Evolutionary conservation across 1,139 yeast species (phyloP).

Genomic region (Scheffersomyces cryptocercus): DNA sequence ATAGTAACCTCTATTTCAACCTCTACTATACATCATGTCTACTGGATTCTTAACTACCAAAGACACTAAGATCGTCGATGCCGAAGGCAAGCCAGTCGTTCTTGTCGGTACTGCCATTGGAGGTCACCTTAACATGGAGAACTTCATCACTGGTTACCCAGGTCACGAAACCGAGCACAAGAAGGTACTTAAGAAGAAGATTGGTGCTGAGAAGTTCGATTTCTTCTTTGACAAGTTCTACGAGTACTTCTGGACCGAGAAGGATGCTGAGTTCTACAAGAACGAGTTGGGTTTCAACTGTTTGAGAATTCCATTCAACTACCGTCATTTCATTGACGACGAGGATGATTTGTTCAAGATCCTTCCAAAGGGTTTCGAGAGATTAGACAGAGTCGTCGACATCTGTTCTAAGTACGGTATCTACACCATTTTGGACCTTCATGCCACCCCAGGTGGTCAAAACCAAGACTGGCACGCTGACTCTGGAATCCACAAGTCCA

Average conservation of each 20-base stretch:
- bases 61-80: constrained; percentile 44
- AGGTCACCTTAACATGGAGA: constrained; percentile 52
- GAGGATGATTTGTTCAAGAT: constrained; percentile 34
- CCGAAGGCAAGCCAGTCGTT: constrained; percentile 30
- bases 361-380: constrained; percentile 41
- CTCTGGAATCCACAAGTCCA: constrained; percentile 40
- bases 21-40: neutral
- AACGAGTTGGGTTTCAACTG: constrained; percentile 41
- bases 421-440: constrained; percentile 47
- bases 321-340: constrained; percentile 46
- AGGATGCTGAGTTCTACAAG: constrained; percentile 42
- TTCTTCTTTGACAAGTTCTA: constrained; percentile 48
- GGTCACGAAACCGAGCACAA: constrained; percentile 52
- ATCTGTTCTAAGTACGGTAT: constrained; percentile 39
- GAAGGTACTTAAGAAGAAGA: constrained; percentile 28
- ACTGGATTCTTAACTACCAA: constrained; percentile 22
- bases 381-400: constrained; percentile 39
- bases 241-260: constrained; percentile 49
- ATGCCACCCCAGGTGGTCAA: constrained; percentile 50
- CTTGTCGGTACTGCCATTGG: constrained; percentile 45
- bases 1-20: too few species aligned
- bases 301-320: constrained; percentile 48
- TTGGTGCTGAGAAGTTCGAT: constrained; percentile 44
- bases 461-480: constrained; percentile 53
- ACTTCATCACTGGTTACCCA: constrained; percentile 51